Base-by-base conservation (phyloP, 352 stramenopile genomes). In the Pythium dissotocum region DNA sequence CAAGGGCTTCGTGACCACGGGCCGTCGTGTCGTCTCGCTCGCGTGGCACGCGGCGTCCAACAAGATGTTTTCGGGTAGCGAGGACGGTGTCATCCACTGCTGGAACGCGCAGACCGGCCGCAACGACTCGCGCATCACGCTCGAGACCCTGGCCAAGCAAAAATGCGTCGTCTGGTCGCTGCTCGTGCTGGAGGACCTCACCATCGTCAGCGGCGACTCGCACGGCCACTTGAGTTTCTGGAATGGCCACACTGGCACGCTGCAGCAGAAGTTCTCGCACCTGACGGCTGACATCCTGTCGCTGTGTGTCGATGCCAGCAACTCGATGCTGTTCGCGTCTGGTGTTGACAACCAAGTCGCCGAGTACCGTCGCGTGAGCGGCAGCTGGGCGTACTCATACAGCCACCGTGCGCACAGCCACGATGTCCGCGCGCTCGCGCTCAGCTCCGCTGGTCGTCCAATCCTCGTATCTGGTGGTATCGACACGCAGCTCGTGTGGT, bases 401-500 rank as follows among this genome's bases (percentile, higher is more conserved):
- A 94, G 82, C 65, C 89, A 97, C 69, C 89, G 92, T 32, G 80
- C 85, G 48, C 92, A 98, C 78, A 97, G 85, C 57, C 92, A 97
- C 72, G 92, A 98, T 56, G 89, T 98, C 48, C 86, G 88, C 21
- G 83, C 88, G 21, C 71, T 98, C n/a, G 90, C 88, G 33, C 63
- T 98, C 14, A 91, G 86, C 30, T 67, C 73, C 5, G 68, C 69
- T 14, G 70, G 58, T 72, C 79, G 83, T 16, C 70, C 77, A 4
- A 71, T 97, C 40, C 79, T 98, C 32, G 89, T 97, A 18, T 98
- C 90, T 14, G 94, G 90, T 30, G 92, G 95, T 56, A 85, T 98
- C 53, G 95, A 98, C 86, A 98, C 94, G 14, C 94, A 98, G 77
- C 70, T 98, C 7, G 96, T 97, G 52, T 96, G 88, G 70, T 98